Conservation (phyloP, 2,329 filamentous ascomycete genomes). For the Septoria linicola region DNA sequence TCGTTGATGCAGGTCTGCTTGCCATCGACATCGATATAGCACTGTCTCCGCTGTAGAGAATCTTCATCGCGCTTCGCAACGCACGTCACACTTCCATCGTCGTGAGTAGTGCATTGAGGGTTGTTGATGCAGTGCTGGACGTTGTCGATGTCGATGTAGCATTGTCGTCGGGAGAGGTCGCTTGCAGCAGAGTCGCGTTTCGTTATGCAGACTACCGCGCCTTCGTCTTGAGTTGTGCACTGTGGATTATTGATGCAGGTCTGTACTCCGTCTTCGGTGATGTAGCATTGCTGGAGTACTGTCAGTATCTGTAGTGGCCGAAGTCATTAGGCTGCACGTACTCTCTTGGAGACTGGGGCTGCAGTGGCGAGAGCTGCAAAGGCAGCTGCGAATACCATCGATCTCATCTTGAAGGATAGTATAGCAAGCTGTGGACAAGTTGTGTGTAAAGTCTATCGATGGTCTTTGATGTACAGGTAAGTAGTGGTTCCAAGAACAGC, state of each 20-base stretch:
- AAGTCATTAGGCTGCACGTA: background rate
- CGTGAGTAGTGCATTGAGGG: constrained; percentile 20
- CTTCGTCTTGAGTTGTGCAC: no score
- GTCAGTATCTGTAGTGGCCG: background rate
- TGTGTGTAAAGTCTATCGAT: background rate
- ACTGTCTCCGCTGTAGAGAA: constrained; percentile 16
- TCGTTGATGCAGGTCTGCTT: constrained; percentile 18
- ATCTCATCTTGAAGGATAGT: constrained; percentile 14
- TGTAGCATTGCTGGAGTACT: background rate
- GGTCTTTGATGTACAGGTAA: background rate
- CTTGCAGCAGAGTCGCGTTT: no score
- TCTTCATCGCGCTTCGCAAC: constrained; percentile 9
- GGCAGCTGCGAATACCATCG: constrained; percentile 14
- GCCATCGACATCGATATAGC: constrained; percentile 17
- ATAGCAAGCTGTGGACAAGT: background rate
- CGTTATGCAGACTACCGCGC: no score
- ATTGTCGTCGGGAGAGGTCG: no score
- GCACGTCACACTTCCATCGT: constrained; percentile 17
- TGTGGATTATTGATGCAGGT: no score
- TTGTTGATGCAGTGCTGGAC: constrained; percentile 20
- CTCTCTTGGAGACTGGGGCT: constrained; percentile 16
- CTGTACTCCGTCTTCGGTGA: no score
- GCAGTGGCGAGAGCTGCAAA: constrained; percentile 15
- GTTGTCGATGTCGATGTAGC: constrained; percentile 18
- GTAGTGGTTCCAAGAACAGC: no score